Evolutionary conservation across 2,329 filamentous ascomycete species (phyloP).

Genomic region (Penicillium sp.): DNA sequence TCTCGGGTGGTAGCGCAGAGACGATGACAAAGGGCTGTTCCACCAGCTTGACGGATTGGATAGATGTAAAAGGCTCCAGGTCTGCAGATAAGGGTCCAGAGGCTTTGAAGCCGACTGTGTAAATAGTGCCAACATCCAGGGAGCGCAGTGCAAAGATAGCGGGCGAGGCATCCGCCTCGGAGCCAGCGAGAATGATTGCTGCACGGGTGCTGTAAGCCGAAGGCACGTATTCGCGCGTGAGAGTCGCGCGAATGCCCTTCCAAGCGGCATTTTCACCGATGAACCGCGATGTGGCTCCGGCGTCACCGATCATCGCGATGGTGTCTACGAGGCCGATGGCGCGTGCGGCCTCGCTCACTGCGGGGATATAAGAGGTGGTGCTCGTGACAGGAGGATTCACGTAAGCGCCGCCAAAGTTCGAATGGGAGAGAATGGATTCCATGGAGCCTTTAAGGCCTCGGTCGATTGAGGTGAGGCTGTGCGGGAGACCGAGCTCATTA

Average conservation of each 20-base stretch:
- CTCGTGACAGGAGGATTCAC: conserved; percentile 70
- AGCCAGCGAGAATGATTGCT: conserved; percentile 72
- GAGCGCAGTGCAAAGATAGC: conserved; percentile 77
- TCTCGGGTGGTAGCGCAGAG: conserved; percentile 75
- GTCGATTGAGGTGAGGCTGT: conserved; percentile 75
- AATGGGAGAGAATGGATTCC: conserved; percentile 71
- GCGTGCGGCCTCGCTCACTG: conserved; percentile 72
- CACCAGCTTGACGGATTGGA: conserved; percentile 78
- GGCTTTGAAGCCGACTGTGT: conserved; percentile 79
- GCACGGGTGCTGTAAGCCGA: conserved; percentile 76
- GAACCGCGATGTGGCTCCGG: conserved; percentile 44
- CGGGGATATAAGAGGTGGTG: conserved; percentile 61
- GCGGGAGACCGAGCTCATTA: conserved; percentile 81
- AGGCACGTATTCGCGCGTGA: conserved; percentile 79
- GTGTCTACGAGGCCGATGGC: conserved; percentile 82
- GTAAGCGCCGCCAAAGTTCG: conserved; percentile 78
- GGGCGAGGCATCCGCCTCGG: conserved; percentile 73
- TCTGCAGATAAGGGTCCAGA: conserved; percentile 60
- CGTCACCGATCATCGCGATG: conserved; percentile 63
- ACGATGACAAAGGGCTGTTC: conserved; percentile 81
- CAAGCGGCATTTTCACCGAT: conserved; percentile 81
- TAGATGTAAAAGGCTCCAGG: conserved; percentile 64
- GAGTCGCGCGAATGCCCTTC: conserved; percentile 80
- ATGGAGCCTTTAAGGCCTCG: conserved; percentile 67
- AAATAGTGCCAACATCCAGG: conserved; percentile 74